Base-by-base conservation (phyloP, 345 rosid genomes). In the Mallotus nudiflorus region DNA sequence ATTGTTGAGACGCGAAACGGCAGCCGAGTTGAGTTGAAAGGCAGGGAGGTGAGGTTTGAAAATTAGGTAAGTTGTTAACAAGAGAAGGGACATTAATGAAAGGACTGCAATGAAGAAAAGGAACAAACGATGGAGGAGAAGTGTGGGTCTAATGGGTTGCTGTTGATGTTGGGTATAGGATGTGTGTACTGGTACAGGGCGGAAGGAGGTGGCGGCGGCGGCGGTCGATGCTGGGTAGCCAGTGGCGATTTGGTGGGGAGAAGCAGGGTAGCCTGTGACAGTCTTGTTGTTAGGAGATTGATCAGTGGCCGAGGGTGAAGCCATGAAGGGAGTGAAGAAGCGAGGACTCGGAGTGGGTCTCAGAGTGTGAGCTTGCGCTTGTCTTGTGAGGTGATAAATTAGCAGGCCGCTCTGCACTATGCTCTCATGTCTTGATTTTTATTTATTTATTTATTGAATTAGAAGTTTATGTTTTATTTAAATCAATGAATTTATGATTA, bases 1-100 rank as follows among this genome's bases (percentile, higher is more conserved):
- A 44, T 77, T n/a, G n/a, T n/a, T 82, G 61, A 84, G 70, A 31
- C 68, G 71, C 1, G 83, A 51, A 31, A 65, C 19, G 9, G 45
- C 19, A 6, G 66, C 85, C 69, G 80, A 1, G 73, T 70, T 27
- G 40, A 65, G 25, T 49, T 57, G 44, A 29, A 65, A 49, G 57
- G 49, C 57, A 2, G 31, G 46, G 19, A 49, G 39, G 22, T 6
- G 69, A 10, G 69, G 57, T 51, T 52, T 49, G 28, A 50, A 18
- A 9, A 31, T 45, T 44, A 65, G 56, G 20, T 65, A 50, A 3
- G 44, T 10, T 4, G 55, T 49, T 22, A 49, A n/a, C 15, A 14
- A 2, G 68, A 65, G 28, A 28, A 49, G 44, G 14, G 45, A 27
- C 45, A 49, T 12, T 14, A 31, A 13, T 35, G n/a, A 31, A 25